Evolutionary conservation across 192 early-diverging fungal species (phyloP), one percentile per base, ranked within the genome.

Genomic region (Coemansia sp.): DNA sequence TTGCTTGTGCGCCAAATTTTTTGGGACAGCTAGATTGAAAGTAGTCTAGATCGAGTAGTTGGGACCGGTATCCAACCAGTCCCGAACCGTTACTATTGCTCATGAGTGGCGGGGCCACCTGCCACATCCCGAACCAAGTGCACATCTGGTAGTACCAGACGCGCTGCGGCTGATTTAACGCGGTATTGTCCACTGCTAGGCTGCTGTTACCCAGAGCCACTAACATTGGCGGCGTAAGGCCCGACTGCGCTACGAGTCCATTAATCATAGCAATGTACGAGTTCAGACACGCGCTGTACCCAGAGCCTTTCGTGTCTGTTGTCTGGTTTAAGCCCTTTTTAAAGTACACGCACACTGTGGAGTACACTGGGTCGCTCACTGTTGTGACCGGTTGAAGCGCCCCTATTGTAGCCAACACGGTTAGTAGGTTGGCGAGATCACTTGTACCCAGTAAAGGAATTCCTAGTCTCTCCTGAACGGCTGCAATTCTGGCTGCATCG

Each of bases 101-200:
- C 7, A 16, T 51, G 43, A 59, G 76, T 3, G 76, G 68, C 26
- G 80, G 74, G 19, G 73, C 73, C 6, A 69, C 71, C 64, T 87
- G 88, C 64, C 85, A 87, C 76, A 87, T 88, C 8, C 87, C 90
- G 45, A 88, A 85, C 77, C 90, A 88, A 41, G 78, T 81, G 65
- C 90, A 91, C 37, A 76, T 79, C 67, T 88, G 88, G 77, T 86
- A 91, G 42, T 80, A 79, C 85, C 85, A 87, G 68, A 73, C 60
- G 55, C 65, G 78, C 61, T 77, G 57, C 19, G 59, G 32, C 26
- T 83, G 81, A 39, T 59, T 71, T 37, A 83, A 58, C 22, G 69
- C 61, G 13, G 74, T 73, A 48, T 83, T 63, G 66, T 73, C 60
- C 16, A 78, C 37, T 11, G 64, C 70, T 10, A 71, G 67, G 52